Percentiles rank a stretch among this genome's conserved stretches.
Evolutionary conservation across 805 yeast genomes (phyloP).

Genomic region (Pichia deserticola): DNA sequence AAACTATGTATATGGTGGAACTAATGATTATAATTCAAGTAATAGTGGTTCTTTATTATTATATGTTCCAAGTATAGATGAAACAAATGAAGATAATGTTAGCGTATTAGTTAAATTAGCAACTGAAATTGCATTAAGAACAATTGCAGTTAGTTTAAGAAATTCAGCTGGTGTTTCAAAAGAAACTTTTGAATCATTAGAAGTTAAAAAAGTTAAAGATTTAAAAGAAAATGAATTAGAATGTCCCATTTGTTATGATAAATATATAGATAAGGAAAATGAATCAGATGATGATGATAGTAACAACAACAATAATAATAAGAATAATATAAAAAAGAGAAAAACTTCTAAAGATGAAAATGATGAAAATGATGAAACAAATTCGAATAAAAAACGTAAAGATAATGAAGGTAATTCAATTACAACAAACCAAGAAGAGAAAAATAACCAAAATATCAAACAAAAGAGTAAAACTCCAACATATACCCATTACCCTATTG

Average conservation of each 20-base stretch:
- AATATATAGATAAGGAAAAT: conserved; percentile 5
- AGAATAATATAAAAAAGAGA: no score
- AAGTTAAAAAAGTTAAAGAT: conserved; percentile 28
- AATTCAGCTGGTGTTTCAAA: conserved; percentile 46
- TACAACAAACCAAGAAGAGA: not conserved
- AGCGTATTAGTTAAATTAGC: conserved; percentile 59
- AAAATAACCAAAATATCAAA: not conserved
- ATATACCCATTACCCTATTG: conserved; percentile 56
- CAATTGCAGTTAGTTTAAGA: conserved; percentile 45
- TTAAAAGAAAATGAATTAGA: conserved; percentile 25
- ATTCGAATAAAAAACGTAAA: conserved; percentile 6
- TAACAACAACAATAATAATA: not conserved
- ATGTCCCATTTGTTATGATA: conserved; percentile 64
- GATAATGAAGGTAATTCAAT: conserved; percentile 1
- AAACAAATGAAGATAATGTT: conserved; percentile 51
- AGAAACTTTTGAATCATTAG: conserved; percentile 45
- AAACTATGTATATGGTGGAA: conserved; percentile 29
- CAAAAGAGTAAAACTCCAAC: conserved; percentile 5
- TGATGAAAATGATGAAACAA: not conserved
- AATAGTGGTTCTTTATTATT: conserved; percentile 51
- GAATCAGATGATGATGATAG: not conserved
- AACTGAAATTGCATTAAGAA: conserved; percentile 60
- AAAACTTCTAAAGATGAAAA: conserved; percentile 6
- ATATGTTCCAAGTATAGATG: conserved; percentile 58
- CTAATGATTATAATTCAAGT: conserved; percentile 1